Percentiles rank a stretch among this genome's conserved stretches.
These are phyloP conservation scores for Panaeolus papilionaceus DNA, from an alignment of 768 basidiomycete genomes.

Conservation along the genomic window DNA sequence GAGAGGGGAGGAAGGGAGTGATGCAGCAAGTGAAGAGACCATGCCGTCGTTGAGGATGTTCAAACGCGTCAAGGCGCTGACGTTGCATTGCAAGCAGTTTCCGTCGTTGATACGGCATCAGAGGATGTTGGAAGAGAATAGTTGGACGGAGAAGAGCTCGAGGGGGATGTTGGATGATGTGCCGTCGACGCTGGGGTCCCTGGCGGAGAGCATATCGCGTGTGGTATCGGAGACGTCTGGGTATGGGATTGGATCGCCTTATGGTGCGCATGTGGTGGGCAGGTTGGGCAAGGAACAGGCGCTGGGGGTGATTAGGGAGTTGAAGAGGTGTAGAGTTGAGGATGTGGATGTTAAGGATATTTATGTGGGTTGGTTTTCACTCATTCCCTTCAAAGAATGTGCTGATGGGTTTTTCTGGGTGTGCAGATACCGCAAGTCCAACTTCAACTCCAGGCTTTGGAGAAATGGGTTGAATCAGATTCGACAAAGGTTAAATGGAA, in stretches of 20 bases:
- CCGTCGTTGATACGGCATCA: not conserved
- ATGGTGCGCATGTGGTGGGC: not conserved
- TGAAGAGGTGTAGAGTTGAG: not conserved
- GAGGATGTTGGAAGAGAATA: not conserved
- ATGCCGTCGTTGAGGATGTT: not conserved
- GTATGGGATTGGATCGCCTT: conserved; percentile 1
- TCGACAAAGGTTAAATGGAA: not conserved
- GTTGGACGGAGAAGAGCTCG: not conserved
- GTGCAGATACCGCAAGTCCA: conserved; percentile 1
- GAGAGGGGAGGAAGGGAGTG: not conserved
- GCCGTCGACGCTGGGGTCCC: not conserved
- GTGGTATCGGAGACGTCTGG: not conserved
- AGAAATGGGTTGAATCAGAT: not conserved
- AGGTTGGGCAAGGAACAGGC: not conserved
- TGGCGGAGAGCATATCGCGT: not conserved
- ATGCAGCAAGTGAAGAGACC: not conserved
- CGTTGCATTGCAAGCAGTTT: conserved; percentile 6
- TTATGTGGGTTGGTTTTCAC: not conserved
- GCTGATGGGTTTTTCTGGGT: not conserved
- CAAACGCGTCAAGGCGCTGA: not conserved
- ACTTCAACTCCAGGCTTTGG: not conserved
- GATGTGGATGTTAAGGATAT: conserved; percentile 9
- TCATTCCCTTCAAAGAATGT: not conserved
- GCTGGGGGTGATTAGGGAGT: not conserved
- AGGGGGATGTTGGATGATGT: conserved; percentile 7